Percentiles rank a stretch among this genome's conserved stretches.
Conservation (phyloP, 169 alveolate species). For the Perkinsus marinus region DNA sequence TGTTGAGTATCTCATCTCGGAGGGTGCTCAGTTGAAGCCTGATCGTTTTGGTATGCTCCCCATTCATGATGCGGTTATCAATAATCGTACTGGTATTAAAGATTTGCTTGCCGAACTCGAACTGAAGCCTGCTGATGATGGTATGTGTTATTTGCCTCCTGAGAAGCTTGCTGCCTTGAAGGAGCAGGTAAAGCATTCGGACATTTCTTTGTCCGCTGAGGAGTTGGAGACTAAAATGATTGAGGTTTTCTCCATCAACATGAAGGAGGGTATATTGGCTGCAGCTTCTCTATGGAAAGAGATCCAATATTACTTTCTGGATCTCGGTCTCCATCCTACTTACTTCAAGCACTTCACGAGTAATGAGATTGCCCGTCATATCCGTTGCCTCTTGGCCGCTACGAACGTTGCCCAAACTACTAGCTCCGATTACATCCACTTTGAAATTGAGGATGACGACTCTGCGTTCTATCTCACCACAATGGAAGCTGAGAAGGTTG, state of each 20-base stretch:
- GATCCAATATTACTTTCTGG: not conserved
- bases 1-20: not conserved
- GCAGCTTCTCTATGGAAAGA: not conserved
- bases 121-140: too few species aligned
- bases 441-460: not conserved
- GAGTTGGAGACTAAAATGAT: too few species aligned
- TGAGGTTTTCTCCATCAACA: too few species aligned
- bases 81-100: not conserved
- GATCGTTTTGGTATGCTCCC: not conserved
- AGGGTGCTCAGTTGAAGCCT: not conserved
- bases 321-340: not conserved
- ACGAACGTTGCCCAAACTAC: not conserved
- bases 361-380: not conserved
- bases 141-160: too few species aligned
- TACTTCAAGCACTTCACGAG: slow-evolving; percentile 4
- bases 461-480: not conserved
- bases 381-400: not conserved
- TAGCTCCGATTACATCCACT: not conserved
- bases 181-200: too few species aligned
- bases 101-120: too few species aligned
- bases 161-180: too few species aligned
- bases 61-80: not conserved
- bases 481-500: too few species aligned
- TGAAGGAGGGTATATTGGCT: too few species aligned
- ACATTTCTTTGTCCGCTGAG: too few species aligned